phyloP scores from a whole-genome alignment of 2,329 filamentous ascomycete genomes.

The Bertia moriformis region DNA sequence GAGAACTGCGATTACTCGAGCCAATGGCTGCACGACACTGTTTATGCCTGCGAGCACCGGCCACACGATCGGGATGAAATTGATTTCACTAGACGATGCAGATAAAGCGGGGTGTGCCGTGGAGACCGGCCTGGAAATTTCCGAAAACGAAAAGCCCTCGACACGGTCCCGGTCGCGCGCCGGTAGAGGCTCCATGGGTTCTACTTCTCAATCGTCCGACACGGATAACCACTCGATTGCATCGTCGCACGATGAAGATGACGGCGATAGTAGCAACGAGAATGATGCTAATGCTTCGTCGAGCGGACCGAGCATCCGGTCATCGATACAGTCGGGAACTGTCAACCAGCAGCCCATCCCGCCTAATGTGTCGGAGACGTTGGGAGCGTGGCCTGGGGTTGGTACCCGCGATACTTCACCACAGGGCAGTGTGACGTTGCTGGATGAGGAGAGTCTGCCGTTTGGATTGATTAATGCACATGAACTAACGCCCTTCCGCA shows the following conservation, averaged over 20 bases:
- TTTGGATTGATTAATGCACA: slow-evolving; percentile 51
- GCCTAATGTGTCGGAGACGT: neutral
- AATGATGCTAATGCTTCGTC: neutral
- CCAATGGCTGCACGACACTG: slow-evolving; percentile 45
- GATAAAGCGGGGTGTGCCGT: slow-evolving; percentile 17
- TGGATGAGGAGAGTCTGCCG: slow-evolving; percentile 39
- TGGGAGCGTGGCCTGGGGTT: slow-evolving; percentile 10
- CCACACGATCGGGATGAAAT: slow-evolving; percentile 46
- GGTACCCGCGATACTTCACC: slow-evolving; percentile 27
- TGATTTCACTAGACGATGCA: slow-evolving; percentile 36
- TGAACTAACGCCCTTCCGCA: slow-evolving; percentile 57
- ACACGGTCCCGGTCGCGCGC: slow-evolving; percentile 2
- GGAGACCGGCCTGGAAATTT: slow-evolving; percentile 6
- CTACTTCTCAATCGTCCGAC: neutral
- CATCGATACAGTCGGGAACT: neutral
- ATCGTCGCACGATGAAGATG: neutral
- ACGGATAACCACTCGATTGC: neutral
- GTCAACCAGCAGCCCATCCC: slow-evolving; percentile 3
- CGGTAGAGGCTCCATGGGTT: neutral
- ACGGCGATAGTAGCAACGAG: no score
- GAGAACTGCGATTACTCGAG: slow-evolving; percentile 42
- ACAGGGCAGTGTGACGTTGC: slow-evolving; percentile 40
- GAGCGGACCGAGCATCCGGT: neutral
- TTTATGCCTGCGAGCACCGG: slow-evolving; percentile 54
- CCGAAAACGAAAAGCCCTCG: slow-evolving; percentile 3